Conservation (phyloP, 345 rosid genomes). For the Jatropha curcas region DNA sequence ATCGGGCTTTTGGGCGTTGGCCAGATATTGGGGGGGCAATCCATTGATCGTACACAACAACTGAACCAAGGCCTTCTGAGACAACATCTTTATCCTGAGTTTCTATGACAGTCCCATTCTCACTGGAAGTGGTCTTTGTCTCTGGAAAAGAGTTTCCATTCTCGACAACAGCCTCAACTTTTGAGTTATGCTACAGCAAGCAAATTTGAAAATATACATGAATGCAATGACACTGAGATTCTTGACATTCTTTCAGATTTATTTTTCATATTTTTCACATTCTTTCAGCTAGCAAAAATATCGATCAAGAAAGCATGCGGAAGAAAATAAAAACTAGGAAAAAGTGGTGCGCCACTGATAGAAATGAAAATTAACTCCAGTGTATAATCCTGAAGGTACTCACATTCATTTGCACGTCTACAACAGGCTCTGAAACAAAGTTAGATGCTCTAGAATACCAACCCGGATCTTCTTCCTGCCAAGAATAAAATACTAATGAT, state of each 20-base stretch:
- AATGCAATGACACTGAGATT: background rate
- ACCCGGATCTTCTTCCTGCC: slow-evolving; percentile 94
- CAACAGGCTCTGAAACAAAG: slow-evolving; percentile 58
- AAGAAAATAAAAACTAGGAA: background rate
- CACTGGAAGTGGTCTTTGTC: slow-evolving; percentile 65
- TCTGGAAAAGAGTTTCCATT: slow-evolving; percentile 63
- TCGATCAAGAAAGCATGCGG: background rate
- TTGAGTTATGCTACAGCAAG: slow-evolving; percentile 52
- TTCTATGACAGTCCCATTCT: slow-evolving; percentile 62
- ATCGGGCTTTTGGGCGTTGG: slow-evolving; percentile 83
- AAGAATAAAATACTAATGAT: slow-evolving; percentile 15
- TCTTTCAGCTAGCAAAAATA: background rate
- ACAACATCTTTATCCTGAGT: slow-evolving; percentile 94
- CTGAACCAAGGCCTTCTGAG: slow-evolving; percentile 71
- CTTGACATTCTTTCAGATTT: background rate
- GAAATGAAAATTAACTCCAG: slow-evolving; percentile 2
- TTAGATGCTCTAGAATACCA: slow-evolving; percentile 96
- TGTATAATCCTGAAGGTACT: slow-evolving; percentile 26
- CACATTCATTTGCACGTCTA: slow-evolving; percentile 71
- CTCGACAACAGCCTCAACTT: slow-evolving; percentile 53
- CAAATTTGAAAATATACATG: slow-evolving; percentile 15
- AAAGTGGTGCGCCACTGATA: background rate
- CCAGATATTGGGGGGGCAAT: slow-evolving; percentile 73
- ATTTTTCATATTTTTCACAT: background rate
- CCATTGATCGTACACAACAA: slow-evolving; percentile 94